phyloP scores from a whole-genome alignment of 371 early-diverging fungal genomes.

The Dichotomocladium elegans region DNA sequence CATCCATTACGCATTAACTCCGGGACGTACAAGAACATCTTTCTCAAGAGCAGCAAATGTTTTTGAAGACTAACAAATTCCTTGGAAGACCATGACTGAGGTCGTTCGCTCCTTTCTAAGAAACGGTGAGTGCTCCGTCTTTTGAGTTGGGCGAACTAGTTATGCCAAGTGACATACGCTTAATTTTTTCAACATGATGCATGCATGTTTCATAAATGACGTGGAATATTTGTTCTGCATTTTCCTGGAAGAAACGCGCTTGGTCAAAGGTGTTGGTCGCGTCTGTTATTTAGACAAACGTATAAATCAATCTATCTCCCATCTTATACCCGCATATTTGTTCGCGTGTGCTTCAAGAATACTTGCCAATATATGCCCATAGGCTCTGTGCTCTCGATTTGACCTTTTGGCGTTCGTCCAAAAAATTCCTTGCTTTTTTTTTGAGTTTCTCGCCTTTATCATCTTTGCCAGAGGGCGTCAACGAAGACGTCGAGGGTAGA shows the following conservation, averaged over 20 bases:
- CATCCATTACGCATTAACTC: slow-evolving; percentile 72
- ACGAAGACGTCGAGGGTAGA: slow-evolving; percentile 38
- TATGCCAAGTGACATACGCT: slow-evolving; percentile 48
- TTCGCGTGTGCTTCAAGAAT: no score
- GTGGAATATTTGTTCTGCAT: slow-evolving; percentile 67
- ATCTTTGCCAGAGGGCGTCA: slow-evolving; percentile 35
- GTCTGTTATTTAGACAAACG: slow-evolving; percentile 36
- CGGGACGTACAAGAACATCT: slow-evolving; percentile 64
- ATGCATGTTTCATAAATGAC: slow-evolving; percentile 68
- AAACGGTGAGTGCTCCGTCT: no score
- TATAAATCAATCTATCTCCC: not conserved
- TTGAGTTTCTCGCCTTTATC: slow-evolving; percentile 53
- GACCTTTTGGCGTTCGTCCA: slow-evolving; percentile 74
- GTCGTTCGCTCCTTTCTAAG: slow-evolving; percentile 45
- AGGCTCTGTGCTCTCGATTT: slow-evolving; percentile 70
- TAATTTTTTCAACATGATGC: slow-evolving; percentile 72
- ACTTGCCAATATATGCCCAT: slow-evolving; percentile 66
- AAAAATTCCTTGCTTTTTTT: slow-evolving; percentile 72
- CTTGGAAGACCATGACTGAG: slow-evolving; percentile 55
- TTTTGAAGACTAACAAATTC: slow-evolving; percentile 65
- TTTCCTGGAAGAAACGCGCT: slow-evolving; percentile 74
- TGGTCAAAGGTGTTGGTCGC: slow-evolving; percentile 71
- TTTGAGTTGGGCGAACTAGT: no score
- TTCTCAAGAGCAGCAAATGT: slow-evolving; percentile 59
- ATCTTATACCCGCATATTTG: no score